Base-by-base conservation (phyloP, 2,329 filamentous ascomycete genomes). In the Anthostomella pinea region DNA sequence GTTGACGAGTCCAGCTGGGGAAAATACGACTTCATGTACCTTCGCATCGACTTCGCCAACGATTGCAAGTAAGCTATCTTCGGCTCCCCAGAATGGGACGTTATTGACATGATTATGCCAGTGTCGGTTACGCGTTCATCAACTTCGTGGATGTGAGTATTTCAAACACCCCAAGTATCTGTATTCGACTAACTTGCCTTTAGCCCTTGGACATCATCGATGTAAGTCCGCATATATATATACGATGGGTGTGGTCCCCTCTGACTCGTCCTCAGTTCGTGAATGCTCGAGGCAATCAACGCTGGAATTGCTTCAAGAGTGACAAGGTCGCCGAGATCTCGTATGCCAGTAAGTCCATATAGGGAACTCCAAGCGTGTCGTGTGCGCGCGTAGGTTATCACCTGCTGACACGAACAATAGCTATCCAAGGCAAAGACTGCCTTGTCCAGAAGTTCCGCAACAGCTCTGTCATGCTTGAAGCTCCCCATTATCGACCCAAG, bases 111-210 rank as follows among this genome's bases (percentile, higher is more conserved):
- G 23, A 58, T n/a, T 36, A 41, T n/a, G n/a, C n/a, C 34, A 95
- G 89, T 59, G 91, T 97, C 40, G 93, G 93, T 29, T 97, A 97
- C 63, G 91, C 89, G 0, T 98, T 97, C 64, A 88, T 98, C 67
- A 96, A 98, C 64, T 96, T 97, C 52, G 77, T 82, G 27, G 81
- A 89, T 59, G 83, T 86, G 63, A 76, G 82, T 55, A 18, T 27
- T 8, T 11, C 17, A 17, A 20, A 4, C 5, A n/a, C 13, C 11
- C 18, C 57, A n/a, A n/a, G 6, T 18, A 15, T 20, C 35, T 44
- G 26, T 72, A 52, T 73, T 15, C 33, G 45, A 31, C 66, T 77
- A 54, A 79, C 56, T 31, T 31, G 40, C 15, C 21, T 20, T 8
- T 43, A 86, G 79, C 80, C 87, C 0, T 68, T 83, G 41, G 79